These are phyloP conservation scores for Tuber aestivum DNA, from an alignment of 495 filamentous ascomycete genomes.

Conservation along the genomic window DNA sequence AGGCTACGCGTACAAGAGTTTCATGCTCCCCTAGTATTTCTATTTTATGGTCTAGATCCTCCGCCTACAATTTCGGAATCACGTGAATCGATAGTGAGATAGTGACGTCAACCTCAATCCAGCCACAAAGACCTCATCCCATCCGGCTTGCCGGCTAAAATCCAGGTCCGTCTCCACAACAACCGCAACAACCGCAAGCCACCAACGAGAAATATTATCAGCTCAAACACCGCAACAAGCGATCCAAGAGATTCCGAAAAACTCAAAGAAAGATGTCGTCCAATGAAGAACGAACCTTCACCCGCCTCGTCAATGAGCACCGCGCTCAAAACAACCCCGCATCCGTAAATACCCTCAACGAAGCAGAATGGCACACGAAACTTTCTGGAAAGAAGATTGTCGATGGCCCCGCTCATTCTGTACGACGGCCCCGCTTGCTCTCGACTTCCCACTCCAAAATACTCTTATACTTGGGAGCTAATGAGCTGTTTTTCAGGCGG, in stretches of 20 bases:
- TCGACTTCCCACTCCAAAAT: not conserved
- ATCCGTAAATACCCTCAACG: conserved; percentile 1
- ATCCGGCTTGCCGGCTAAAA: no score
- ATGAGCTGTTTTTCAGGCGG: not conserved
- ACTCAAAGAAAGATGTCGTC: conserved; percentile 10
- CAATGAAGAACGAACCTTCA: conserved; percentile 19
- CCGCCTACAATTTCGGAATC: not conserved
- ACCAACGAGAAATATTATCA: not conserved
- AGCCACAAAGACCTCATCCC: not conserved
- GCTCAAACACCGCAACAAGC: conserved; percentile 1
- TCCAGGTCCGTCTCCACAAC: not conserved
- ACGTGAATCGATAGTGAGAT: not conserved
- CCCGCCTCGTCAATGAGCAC: conserved; percentile 15
- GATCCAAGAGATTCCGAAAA: not conserved
- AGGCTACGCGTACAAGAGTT: not conserved
- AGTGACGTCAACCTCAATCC: conserved; percentile 11
- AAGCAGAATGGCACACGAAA: conserved; percentile 25
- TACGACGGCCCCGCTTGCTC: conserved; percentile 7
- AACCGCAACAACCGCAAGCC: not conserved
- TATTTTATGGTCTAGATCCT: not conserved
- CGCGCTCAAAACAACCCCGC: conserved; percentile 13
- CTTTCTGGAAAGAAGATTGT: conserved; percentile 29
- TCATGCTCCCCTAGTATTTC: no score
- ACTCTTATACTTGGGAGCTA: not conserved
- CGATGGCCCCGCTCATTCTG: conserved; percentile 13